phyloP scores from a whole-genome alignment of 2,329 filamentous ascomycete species.

The Claviceps sp. region DNA sequence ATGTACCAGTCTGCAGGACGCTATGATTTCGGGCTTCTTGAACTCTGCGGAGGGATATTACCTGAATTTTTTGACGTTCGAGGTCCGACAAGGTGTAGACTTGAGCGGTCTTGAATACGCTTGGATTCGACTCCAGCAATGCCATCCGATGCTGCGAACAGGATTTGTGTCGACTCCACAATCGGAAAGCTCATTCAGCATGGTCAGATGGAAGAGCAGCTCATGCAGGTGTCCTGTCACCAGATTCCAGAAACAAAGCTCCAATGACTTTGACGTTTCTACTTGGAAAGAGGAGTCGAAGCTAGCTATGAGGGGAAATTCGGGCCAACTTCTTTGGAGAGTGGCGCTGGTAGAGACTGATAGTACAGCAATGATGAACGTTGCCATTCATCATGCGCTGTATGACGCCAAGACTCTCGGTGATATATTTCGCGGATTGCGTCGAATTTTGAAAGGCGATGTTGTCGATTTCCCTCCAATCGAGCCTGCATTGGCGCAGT shows the following conservation, averaged over 20 bases:
- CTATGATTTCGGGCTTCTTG: slow-evolving; percentile 64
- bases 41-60: slow-evolving; percentile 56
- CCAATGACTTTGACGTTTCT: neutral
- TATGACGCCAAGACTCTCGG: slow-evolving; percentile 72
- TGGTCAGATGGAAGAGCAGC: slow-evolving; percentile 45
- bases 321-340: slow-evolving; percentile 51
- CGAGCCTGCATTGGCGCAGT: slow-evolving; percentile 25
- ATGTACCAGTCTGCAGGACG: slow-evolving; percentile 67
- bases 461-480: slow-evolving; percentile 12
- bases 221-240: slow-evolving; percentile 8
- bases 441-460: slow-evolving; percentile 13
- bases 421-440: slow-evolving; percentile 48
- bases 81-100: slow-evolving; percentile 28
- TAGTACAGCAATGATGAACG: slow-evolving; percentile 21
- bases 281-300: slow-evolving; percentile 24
- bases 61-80: slow-evolving; percentile 56
- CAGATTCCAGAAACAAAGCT: neutral
- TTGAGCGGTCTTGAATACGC: slow-evolving; percentile 34
- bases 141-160: slow-evolving; percentile 62
- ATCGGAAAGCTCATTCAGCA: slow-evolving; percentile 51
- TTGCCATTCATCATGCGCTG: slow-evolving; percentile 62
- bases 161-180: slow-evolving; percentile 56
- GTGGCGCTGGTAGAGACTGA: slow-evolving; percentile 32
- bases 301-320: slow-evolving; percentile 22
- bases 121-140: slow-evolving; percentile 41